A percentile compares a stretch with the other conserved stretches of the same genome.
These are phyloP conservation scores for Chrysochromulina tobinii DNA, from an alignment of 78 protist species.

Conservation along the genomic window DNA sequence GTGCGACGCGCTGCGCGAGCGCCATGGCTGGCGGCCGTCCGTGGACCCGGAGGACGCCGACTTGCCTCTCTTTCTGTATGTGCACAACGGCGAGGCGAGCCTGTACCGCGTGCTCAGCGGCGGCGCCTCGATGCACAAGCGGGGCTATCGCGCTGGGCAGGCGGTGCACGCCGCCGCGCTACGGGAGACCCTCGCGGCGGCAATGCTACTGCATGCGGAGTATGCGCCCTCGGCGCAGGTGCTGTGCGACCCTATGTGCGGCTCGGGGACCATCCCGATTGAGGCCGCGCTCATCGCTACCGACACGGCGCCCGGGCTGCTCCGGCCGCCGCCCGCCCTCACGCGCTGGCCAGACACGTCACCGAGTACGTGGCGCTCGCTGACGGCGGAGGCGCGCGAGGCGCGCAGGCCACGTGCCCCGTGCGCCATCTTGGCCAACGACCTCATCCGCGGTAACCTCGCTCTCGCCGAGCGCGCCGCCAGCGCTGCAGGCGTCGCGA, in stretches of 20 bases:
- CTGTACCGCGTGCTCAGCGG: neutral
- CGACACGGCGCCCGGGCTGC: conserved; percentile 7
- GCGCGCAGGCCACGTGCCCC: neutral
- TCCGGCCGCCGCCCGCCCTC: neutral
- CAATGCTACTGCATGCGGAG: neutral
- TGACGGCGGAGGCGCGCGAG: neutral
- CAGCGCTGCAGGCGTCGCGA: no score
- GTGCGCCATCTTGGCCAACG: neutral
- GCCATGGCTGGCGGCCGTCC: conserved; percentile 13
- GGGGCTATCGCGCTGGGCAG: conserved; percentile 1
- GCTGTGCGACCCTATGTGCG: conserved; percentile 20
- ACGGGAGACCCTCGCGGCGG: conserved; percentile 4
- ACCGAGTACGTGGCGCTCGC: neutral
- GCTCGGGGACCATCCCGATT: neutral
- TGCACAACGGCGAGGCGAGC: conserved; percentile 2
- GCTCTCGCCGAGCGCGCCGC: no score
- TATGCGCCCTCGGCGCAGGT: neutral
- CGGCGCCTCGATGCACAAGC: neutral
- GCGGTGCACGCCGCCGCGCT: neutral
- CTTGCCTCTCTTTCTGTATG: neutral
- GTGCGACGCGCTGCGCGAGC: conserved; percentile 1
- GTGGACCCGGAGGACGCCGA: neutral
- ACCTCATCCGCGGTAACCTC: neutral
- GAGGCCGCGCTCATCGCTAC: conserved; percentile 30
- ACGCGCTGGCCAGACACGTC: neutral